Evolutionary conservation across 768 basidiomycete genomes (phyloP).

Genomic region (Collybia mongolica): DNA sequence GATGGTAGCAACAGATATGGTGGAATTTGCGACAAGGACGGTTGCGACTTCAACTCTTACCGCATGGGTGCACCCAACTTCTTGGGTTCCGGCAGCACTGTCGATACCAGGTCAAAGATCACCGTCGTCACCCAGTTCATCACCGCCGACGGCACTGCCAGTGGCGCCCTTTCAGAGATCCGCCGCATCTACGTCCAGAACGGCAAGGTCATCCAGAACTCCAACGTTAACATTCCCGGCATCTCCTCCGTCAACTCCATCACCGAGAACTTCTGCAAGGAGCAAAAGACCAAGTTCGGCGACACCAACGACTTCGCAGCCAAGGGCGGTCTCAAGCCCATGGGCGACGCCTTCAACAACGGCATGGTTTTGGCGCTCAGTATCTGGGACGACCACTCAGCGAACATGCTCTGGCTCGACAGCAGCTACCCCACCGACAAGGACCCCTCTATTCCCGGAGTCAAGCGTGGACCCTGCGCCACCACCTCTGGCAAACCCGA

Average conservation of each 20-base stretch:
- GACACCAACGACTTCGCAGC: conserved; percentile 40
- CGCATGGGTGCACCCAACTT: conserved; percentile 35
- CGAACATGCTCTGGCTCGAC: conserved; percentile 14
- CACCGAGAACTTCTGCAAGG: conserved; percentile 36
- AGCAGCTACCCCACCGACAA: neutral
- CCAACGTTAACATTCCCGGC: conserved; percentile 28
- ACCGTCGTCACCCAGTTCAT: conserved; percentile 46
- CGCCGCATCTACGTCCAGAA: conserved; percentile 41
- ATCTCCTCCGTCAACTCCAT: conserved; percentile 31
- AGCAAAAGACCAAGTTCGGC: conserved; percentile 41
- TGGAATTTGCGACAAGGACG: conserved; percentile 37
- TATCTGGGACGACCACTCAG: conserved; percentile 39
- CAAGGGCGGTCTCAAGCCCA: conserved; percentile 37
- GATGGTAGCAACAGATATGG: conserved; percentile 26
- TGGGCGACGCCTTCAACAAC: conserved; percentile 29
- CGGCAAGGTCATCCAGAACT: conserved; percentile 37
- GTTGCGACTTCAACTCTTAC: conserved; percentile 47
- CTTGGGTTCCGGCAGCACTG: conserved; percentile 32
- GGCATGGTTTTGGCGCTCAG: conserved; percentile 42
- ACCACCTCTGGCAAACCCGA: neutral
- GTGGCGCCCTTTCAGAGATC: conserved; percentile 37
- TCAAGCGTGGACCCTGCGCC: conserved; percentile 6
- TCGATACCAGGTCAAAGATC: conserved; percentile 36
- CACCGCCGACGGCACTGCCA: conserved; percentile 32
- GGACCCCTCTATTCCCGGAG: conserved; percentile 1